Evolutionary conservation across 2,329 filamentous ascomycete genomes (phyloP), one percentile per base, ranked within the genome.

Genomic region (Trichoderma harzianum): DNA sequence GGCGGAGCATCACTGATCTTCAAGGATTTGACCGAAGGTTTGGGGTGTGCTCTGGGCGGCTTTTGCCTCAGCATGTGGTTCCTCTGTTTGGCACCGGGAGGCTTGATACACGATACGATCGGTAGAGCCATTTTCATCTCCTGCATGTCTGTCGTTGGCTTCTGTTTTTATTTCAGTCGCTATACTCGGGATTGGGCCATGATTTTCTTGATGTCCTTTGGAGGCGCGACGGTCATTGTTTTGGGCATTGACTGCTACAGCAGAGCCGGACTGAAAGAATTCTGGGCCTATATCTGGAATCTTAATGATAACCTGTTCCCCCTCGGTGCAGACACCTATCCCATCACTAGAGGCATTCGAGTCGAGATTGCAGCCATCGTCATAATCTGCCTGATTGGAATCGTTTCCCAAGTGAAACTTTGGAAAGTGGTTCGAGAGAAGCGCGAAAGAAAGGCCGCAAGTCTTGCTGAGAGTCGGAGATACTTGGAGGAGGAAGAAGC

Each of bases 11-110:
- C 94, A 0, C 86, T 94, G 10, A 85, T 97, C 12, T 97, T 98
- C 82, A 88, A 90, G 71, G 94, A 98, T 76, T 85, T 97, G 58
- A 94, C 93, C 0, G 92, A 94, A 70, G 86, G 88, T 7, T 83
- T 97, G n/a, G 93, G 92, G 2, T 97, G 93, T 78, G 84, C 95
- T n/a, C 84, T 97, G 0, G 94, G 94, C 30, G 94, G 94, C 0
- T 97, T 96, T 79, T 94, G 91, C 74, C 79, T 96, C 8, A 90
- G 91, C 78, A 97, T 97, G 94, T 98, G 95, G 95, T 85, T 98
- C 66, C 85, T 98, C 60, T 91, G 91, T 28, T 82, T 98, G 57
- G 91, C 90, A 70, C 86, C 90, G 0, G 95, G 94, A 7, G 94
- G 95, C 1, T 84, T 97, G 39, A 84, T 98, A 53, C 84, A 85